Base-by-base conservation (phyloP, 163 green algal genomes). In the Prototheca wickerhamii region DNA sequence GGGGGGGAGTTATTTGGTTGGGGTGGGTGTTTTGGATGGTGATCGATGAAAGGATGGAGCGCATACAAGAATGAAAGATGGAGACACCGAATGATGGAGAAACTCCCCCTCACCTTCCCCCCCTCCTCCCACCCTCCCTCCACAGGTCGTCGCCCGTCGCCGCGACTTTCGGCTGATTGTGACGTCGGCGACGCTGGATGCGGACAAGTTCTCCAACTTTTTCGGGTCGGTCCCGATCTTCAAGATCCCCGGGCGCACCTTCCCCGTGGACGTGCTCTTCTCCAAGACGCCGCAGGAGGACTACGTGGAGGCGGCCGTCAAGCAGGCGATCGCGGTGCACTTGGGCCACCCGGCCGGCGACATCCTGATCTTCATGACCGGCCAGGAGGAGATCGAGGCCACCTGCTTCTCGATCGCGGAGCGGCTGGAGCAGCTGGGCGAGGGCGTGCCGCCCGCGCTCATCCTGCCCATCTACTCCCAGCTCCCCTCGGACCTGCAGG, bases 341-440 rank as follows among this genome's bases (percentile, higher is more conserved):
- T 67, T 96, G 49, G 76, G 85, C 2, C 84, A 93, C 68, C 80
- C 81, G 23, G 65, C 77, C 3, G 92, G 91, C 0, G 91, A 97
- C 80, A 95, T 98, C 80, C 84, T 98, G 25, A 93, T 97, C 75
- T 98, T 98, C 85, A 95, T 98, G 91, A 97, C 92, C 2, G 91
- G 90, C 49, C 84, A 87, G 79, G 92, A 98, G 70, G 92, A 98
- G 70, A 98, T 98, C 69, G 92, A 98, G 80, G 82, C 86, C 21
- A 94, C 87, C 10, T 96, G 88, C 77, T 97, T 92, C 65, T 42
- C 79, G 0, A 54, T 61, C 30, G 30, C 30, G 57, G 90, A 97
- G 74, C 82, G 89, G 43, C 69, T 96, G 63, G 84, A 95, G 26
- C 83, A 91, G 40, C 56, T 96, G 79, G 87, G 85, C 17, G 78